A percentile compares a stretch with the other conserved stretches of the same genome.
Evolutionary conservation across 768 basidiomycete genomes (phyloP).

Genomic region (Chalciporus piperatus): DNA sequence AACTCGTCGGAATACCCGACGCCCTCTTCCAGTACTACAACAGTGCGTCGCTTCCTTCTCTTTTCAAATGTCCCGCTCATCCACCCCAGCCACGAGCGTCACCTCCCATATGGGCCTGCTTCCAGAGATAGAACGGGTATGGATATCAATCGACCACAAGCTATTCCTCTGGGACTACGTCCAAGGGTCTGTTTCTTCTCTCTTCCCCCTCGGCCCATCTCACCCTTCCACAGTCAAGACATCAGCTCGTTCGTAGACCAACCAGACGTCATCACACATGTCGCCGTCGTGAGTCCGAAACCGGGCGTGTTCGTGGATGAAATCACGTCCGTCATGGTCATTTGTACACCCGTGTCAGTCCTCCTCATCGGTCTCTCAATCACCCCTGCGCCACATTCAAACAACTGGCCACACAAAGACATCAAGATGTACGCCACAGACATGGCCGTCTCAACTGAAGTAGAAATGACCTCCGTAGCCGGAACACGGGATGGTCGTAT

Average conservation of each 20-base stretch:
- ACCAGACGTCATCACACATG: slow-evolving; percentile 83
- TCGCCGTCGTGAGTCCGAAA: slow-evolving; percentile 85
- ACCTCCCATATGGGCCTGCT: slow-evolving; percentile 87
- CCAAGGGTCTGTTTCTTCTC: slow-evolving; percentile 65
- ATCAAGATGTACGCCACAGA: slow-evolving; percentile 91
- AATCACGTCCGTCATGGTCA: slow-evolving; percentile 83
- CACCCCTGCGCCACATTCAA: slow-evolving; percentile 40
- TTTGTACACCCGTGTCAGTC: slow-evolving; percentile 83
- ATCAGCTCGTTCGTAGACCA: slow-evolving; percentile 91
- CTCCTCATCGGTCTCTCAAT: slow-evolving; percentile 79
- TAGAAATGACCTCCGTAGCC: slow-evolving; percentile 82
- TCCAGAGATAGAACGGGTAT: slow-evolving; percentile 90
- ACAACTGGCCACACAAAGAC: slow-evolving; percentile 51
- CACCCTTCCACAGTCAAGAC: slow-evolving; percentile 58
- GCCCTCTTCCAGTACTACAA: slow-evolving; percentile 76
- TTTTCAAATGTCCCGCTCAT: slow-evolving; percentile 8
- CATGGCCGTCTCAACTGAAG: slow-evolving; percentile 70
- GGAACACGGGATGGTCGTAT: slow-evolving; percentile 83
- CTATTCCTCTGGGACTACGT: slow-evolving; percentile 96
- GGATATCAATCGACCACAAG: slow-evolving; percentile 93
- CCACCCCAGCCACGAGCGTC: slow-evolving; percentile 54
- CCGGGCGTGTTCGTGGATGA: slow-evolving; percentile 88
- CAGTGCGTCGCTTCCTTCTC: slow-evolving; percentile 42
- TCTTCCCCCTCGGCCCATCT: background rate
- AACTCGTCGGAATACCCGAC: slow-evolving; percentile 75